phyloP scores from a whole-genome alignment of 2,329 filamentous ascomycete species.

The Aureobasidium sp. region DNA sequence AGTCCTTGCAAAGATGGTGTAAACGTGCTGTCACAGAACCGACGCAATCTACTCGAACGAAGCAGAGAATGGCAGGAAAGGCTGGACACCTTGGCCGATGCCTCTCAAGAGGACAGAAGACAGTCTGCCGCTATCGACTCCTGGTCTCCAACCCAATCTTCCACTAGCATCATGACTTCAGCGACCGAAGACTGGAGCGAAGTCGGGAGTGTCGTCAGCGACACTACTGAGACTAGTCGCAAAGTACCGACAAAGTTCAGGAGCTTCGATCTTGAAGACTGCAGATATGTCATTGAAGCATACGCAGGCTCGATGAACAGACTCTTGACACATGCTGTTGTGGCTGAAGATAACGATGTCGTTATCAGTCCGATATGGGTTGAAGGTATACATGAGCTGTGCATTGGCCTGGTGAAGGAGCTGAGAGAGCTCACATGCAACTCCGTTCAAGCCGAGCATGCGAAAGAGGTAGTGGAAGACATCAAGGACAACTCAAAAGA shows the following conservation, averaged over 20 bases:
- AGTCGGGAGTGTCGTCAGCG: background rate
- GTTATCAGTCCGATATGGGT: too few species aligned
- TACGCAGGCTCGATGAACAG: background rate
- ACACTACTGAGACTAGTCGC: background rate
- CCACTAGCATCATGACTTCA: background rate
- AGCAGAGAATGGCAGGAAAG: background rate
- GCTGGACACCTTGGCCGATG: too few species aligned
- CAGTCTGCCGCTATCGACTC: too few species aligned
- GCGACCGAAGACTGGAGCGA: background rate
- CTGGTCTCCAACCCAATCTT: background rate
- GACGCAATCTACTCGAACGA: background rate
- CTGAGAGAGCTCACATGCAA: too few species aligned
- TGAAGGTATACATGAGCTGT: too few species aligned
- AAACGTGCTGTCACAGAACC: too few species aligned
- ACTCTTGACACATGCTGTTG: too few species aligned
- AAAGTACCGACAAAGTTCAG: background rate
- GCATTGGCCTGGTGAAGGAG: too few species aligned
- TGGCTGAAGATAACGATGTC: too few species aligned
- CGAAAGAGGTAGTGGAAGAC: background rate
- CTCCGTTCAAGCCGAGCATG: too few species aligned
- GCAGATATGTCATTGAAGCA: too few species aligned
- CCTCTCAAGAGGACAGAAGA: background rate
- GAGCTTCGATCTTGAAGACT: background rate
- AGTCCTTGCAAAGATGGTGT: too few species aligned
- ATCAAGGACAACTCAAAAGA: background rate